Conservation (phyloP, 768 basidiomycete genomes). For the Tephrocybe rancida region DNA sequence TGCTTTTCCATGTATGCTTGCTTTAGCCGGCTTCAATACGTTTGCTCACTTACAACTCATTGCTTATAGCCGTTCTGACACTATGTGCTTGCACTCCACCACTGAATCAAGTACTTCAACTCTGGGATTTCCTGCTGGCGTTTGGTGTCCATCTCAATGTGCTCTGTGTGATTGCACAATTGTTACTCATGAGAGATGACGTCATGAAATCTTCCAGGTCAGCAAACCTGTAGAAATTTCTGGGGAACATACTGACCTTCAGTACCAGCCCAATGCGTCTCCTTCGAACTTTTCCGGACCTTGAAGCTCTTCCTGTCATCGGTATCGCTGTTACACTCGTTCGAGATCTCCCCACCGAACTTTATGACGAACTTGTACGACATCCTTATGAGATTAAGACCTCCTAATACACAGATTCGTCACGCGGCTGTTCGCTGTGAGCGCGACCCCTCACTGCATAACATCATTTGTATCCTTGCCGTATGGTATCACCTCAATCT, state of each 20-base stretch:
- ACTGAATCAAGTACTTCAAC: conserved; percentile 87
- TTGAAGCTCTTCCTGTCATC: conserved; percentile 85
- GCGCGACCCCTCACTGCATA: conserved; percentile 4
- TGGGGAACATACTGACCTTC: conserved; percentile 1
- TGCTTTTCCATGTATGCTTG: conserved; percentile 88
- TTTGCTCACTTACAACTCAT: conserved; percentile 4
- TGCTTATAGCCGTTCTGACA: conserved; percentile 78
- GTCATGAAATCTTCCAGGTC: conserved; percentile 89
- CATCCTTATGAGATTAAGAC: conserved; percentile 73
- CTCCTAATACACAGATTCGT: conserved; percentile 14
- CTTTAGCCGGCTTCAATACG: background rate
- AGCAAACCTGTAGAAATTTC: conserved; percentile 16
- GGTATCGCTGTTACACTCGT: conserved; percentile 94
- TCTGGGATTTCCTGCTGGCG: conserved; percentile 98
- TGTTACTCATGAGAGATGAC: conserved; percentile 87
- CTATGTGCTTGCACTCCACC: conserved; percentile 97
- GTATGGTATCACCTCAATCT: conserved; percentile 3
- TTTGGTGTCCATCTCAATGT: conserved; percentile 98
- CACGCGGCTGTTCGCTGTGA: conserved; percentile 1
- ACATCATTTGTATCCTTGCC: conserved; percentile 2
- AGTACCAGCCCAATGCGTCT: conserved; percentile 85
- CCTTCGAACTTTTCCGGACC: conserved; percentile 89
- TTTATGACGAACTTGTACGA: conserved; percentile 87
- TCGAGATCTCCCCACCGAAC: conserved; percentile 81
- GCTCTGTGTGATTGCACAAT: conserved; percentile 94